phyloP scores from a whole-genome alignment of 306 rosid species.

The Rosa lucieae region DNA sequence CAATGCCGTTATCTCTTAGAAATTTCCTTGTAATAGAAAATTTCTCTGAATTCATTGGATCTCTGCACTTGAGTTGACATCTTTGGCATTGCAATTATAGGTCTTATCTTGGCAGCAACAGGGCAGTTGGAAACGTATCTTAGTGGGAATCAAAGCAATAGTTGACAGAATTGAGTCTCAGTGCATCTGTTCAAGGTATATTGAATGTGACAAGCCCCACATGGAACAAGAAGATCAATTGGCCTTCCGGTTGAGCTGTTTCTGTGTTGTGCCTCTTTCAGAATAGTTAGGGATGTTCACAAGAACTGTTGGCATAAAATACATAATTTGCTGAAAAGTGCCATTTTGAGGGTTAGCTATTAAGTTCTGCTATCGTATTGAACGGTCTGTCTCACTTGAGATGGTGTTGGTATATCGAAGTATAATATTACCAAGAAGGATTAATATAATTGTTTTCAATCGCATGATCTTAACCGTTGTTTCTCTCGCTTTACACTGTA shows the following conservation, averaged over 20 bases:
- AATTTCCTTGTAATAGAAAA: not conserved
- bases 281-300: not conserved
- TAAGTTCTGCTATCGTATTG: not conserved
- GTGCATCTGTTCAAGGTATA: conserved; percentile 31
- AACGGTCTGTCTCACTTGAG: not conserved
- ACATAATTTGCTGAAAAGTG: not conserved
- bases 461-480: not conserved
- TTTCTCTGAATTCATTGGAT: not conserved
- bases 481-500: not conserved
- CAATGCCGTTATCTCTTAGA: not conserved
- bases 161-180: conserved; percentile 30
- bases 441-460: not conserved
- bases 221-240: conserved; percentile 4
- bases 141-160: conserved; percentile 53
- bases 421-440: not conserved
- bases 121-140: conserved; percentile 69
- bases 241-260: not conserved
- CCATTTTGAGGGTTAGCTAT: conserved; percentile 1
- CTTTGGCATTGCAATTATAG: conserved; percentile 42
- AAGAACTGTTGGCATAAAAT: not conserved
- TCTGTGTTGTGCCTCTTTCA: not conserved
- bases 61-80: conserved; percentile 10
- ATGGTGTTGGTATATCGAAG: not conserved
- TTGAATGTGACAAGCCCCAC: not conserved
- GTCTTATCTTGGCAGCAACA: conserved; percentile 85